A percentile compares a stretch with the other conserved stretches of the same genome.
Conservation (phyloP, 2,329 filamentous ascomycete genomes). For the Botrytis aclada region DNA sequence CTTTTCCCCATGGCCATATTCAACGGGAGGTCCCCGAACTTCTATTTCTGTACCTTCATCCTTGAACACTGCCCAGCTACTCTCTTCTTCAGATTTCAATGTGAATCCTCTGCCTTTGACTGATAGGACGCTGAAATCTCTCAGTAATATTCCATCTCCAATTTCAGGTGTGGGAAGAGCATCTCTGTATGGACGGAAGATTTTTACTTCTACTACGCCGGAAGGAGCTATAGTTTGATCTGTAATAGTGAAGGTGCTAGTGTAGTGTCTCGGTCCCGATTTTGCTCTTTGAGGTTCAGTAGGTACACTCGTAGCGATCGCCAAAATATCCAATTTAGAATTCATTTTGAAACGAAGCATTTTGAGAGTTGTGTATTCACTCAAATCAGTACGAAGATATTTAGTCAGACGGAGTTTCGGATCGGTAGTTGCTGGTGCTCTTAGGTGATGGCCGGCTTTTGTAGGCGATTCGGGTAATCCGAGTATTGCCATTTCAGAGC, state of each 20-base stretch:
- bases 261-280: slow-evolving; percentile 56
- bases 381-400: slow-evolving; percentile 42
- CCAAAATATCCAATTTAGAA: slow-evolving; percentile 53
- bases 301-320: slow-evolving; percentile 51
- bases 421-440: slow-evolving; percentile 26
- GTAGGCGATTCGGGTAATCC: slow-evolving; percentile 27
- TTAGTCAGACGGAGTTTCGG: slow-evolving; percentile 31
- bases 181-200: slow-evolving; percentile 57
- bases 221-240: slow-evolving; percentile 54
- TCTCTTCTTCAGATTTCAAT: slow-evolving; percentile 47
- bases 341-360: slow-evolving; percentile 49
- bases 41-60: slow-evolving; percentile 42
- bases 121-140: slow-evolving; percentile 53
- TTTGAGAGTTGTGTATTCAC: slow-evolving; percentile 53
- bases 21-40: slow-evolving; percentile 58
- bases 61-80: slow-evolving; percentile 62
- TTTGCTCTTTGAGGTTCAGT: slow-evolving; percentile 53
- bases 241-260: slow-evolving; percentile 55
- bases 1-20: slow-evolving; percentile 50
- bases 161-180: slow-evolving; percentile 53
- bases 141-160: slow-evolving; percentile 58
- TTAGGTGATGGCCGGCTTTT: slow-evolving; percentile 27
- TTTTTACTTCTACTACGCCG: slow-evolving; percentile 51
- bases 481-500: slow-evolving; percentile 34
- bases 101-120: slow-evolving; percentile 55